These are phyloP conservation scores for Yamadazyma insecticola DNA, from an alignment of 805 yeast species.

Conservation along the genomic window DNA sequence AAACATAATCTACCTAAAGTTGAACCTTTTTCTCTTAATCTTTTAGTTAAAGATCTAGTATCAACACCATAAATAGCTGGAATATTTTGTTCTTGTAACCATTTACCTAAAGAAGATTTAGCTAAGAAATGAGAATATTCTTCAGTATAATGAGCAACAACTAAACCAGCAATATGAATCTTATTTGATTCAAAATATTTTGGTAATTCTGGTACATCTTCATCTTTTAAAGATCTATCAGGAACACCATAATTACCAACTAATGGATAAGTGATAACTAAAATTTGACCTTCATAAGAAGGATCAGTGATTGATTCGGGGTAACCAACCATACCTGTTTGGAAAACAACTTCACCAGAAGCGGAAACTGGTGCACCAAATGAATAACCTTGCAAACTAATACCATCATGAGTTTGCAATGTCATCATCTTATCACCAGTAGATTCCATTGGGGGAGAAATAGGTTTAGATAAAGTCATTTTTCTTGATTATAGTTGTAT, in stretches of 20 bases:
- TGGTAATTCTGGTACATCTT: conserved; percentile 73
- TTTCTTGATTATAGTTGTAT: too few relatives aligned
- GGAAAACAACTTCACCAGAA: conserved; percentile 98
- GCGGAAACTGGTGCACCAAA: conserved; percentile 87
- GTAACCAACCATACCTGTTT: conserved; percentile 99
- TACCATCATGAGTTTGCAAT: conserved; percentile 84
- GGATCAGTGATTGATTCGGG: conserved; percentile 98
- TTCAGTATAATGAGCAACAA: conserved; percentile 95
- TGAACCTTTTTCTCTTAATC: conserved; percentile 87
- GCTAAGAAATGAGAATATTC: conserved; percentile 94
- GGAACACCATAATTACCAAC: conserved; percentile 99
- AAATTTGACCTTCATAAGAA: conserved; percentile 94
- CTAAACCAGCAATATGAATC: conserved; percentile 95
- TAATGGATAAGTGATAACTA: conserved; percentile 93
- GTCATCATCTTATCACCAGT: conserved; percentile 81
- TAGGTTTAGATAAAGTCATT: conserved; percentile 59
- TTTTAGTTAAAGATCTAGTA: conserved; percentile 91
- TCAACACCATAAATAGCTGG: conserved; percentile 99
- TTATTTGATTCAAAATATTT: conserved; percentile 88
- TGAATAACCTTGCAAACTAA: conserved; percentile 87
- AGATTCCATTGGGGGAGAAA: conserved; percentile 84
- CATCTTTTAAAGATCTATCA: conserved; percentile 59
- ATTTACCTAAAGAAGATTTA: conserved; percentile 81
- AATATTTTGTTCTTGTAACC: conserved; percentile 87
- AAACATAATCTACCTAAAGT: conserved; percentile 84